Conservation (phyloP, 139 green algal genomes). For the Coelastrella sp. region DNA sequence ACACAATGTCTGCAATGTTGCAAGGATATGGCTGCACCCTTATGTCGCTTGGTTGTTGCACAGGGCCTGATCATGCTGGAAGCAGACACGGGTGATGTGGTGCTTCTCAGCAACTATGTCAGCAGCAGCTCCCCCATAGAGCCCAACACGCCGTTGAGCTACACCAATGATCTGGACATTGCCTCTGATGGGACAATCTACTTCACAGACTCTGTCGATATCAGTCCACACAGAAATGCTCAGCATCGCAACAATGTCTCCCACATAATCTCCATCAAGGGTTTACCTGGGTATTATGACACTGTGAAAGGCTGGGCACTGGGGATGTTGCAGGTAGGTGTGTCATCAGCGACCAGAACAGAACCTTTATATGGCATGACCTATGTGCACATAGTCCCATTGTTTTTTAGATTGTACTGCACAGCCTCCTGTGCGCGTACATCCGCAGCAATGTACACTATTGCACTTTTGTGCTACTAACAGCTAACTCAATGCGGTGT, state of each 20-base stretch:
- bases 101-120: slow-evolving; percentile 49
- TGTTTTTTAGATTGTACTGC: no score
- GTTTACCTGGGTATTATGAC: slow-evolving; percentile 31
- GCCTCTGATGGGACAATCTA: slow-evolving; percentile 68
- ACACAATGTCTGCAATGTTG: no score
- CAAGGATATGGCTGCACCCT: neutral
- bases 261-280: slow-evolving; percentile 19
- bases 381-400: no score
- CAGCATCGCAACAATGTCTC: slow-evolving; percentile 22
- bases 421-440: no score
- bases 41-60: no score
- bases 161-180: slow-evolving; percentile 80
- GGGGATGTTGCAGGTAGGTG: slow-evolving; percentile 28
- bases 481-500: no score
- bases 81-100: neutral
- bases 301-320: slow-evolving; percentile 44
- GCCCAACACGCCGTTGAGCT: slow-evolving; percentile 56
- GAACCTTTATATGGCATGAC: no score
- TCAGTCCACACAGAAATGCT: slow-evolving; percentile 28
- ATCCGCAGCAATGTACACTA: no score
- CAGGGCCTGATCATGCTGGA: slow-evolving; percentile 60
- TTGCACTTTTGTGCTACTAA: no score
- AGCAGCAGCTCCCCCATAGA: slow-evolving; percentile 36
- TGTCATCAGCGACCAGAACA: neutral
- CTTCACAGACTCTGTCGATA: slow-evolving; percentile 63